Percentiles rank a stretch among this genome's conserved stretches.
Evolutionary conservation across 2,329 filamentous ascomycete species (phyloP).

Genomic region (Aspergillus calidoustus): DNA sequence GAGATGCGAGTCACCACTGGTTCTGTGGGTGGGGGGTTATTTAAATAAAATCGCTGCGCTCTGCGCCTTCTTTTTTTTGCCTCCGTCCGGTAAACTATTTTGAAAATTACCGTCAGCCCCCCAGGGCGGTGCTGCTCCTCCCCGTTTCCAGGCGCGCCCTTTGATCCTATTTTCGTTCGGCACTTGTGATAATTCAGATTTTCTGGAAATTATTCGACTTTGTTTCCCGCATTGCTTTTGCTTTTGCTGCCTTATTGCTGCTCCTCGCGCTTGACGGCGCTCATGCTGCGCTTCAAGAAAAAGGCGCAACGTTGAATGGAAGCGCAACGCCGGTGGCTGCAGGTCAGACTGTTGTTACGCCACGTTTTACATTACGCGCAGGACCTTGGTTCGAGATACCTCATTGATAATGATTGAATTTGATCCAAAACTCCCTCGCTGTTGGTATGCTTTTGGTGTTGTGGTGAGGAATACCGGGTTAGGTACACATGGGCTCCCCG

Average conservation of each 20-base stretch:
- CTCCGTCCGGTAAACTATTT: slow-evolving; percentile 15
- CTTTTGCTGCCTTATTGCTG: not conserved
- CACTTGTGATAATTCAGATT: not conserved
- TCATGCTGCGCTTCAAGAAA: slow-evolving; percentile 12
- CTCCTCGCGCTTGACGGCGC: not conserved
- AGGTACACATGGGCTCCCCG: not conserved
- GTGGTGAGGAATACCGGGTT: not conserved
- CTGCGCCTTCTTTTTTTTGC: slow-evolving; percentile 23
- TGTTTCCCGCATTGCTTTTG: slow-evolving; percentile 3
- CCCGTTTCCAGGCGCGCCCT: slow-evolving; percentile 19
- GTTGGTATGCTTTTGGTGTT: not conserved
- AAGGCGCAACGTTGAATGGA: slow-evolving; percentile 18
- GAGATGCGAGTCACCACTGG: slow-evolving; percentile 23
- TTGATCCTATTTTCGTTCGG: not conserved
- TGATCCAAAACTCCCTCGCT: not conserved
- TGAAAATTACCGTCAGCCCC: slow-evolving; percentile 25
- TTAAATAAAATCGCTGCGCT: slow-evolving; percentile 28
- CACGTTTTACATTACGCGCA: slow-evolving; percentile 4
- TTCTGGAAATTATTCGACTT: slow-evolving; percentile 1
- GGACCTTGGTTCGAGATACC: slow-evolving; percentile 1
- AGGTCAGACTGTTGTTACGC: not conserved
- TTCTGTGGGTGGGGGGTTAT: slow-evolving; percentile 25
- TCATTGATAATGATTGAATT: slow-evolving; percentile 6
- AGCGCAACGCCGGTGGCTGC: not conserved
- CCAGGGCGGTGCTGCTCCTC: slow-evolving; percentile 11